Base-by-base conservation (phyloP, 1,284 basidiomycete species). In the Cutaneotrichosporon sp. region DNA sequence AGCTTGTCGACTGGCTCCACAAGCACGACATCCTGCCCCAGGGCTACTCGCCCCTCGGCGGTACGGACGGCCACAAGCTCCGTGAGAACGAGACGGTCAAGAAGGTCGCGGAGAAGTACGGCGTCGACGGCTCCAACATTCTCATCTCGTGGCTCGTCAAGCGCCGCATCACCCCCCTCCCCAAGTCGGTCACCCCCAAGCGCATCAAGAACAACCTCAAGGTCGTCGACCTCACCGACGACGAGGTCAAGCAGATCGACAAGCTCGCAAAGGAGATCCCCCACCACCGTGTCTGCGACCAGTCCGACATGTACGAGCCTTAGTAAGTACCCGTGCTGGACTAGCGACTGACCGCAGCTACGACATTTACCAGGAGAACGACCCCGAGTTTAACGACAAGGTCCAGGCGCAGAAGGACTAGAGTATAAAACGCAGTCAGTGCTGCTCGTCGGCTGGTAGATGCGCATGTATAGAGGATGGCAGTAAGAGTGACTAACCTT, bases 91-190 rank as follows among this genome's bases (percentile, higher is more conserved):
- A 77, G 76, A 48, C 80, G 78, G 77, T 87, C 30, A 78, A 80
- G 62, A 70, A 78, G 47, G 81, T 86, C 51, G 84, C 86, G 34
- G 70, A 79, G 54, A 78, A 84, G 63, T 78, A 88, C 58, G 79
- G 78, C 13, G 83, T 88, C 48, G 86, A 84, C 8, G 85, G 86
- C 34, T 85, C 86, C n/a, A 86, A 87, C 69, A 84, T 84, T 34
- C 76, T 88, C 45, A 82, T 89, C 64, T 86, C 84, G 9, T 90
- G 87, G 87, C 83, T 86, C 63, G 79, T 87, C 45, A 85, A 88
- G 73, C 82, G 86, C 39, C 86, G 87, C 14, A 84, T 87, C 56
- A 52, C 64, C 62, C 70, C 73, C 47, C 63, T 78, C 30, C 76
- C 76, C 54, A 78, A 77, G 68, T 72, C 69, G 52, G 75, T 77